These are phyloP conservation scores for Sergeia podlipaevii DNA, from an alignment of 208 protist species.

Conservation along the genomic window DNA sequence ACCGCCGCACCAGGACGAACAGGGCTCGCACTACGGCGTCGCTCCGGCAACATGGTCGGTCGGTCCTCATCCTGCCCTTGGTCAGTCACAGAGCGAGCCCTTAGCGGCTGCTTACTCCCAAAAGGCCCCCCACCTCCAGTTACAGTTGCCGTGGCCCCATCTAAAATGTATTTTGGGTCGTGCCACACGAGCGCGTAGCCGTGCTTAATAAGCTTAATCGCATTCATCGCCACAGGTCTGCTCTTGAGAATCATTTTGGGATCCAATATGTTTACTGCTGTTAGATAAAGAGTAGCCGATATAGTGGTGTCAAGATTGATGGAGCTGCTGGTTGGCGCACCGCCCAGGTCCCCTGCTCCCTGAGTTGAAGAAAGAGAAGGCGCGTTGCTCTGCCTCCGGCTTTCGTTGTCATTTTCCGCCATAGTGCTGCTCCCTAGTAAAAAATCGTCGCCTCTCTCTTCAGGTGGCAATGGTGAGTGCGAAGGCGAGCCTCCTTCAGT, in stretches of 20 bases:
- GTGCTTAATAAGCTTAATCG: slow-evolving; percentile 61
- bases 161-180: slow-evolving; percentile 26
- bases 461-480: slow-evolving; percentile 20
- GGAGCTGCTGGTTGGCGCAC: slow-evolving; percentile 11
- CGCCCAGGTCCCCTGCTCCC: too few relatives aligned
- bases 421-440: neutral
- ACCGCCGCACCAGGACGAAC: too few relatives aligned
- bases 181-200: slow-evolving; percentile 71
- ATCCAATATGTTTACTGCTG: slow-evolving; percentile 70
- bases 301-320: slow-evolving; percentile 56
- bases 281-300: slow-evolving; percentile 47
- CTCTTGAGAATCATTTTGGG: slow-evolving; percentile 48
- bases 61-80: neutral
- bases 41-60: neutral
- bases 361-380: neutral
- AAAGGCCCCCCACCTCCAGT: neutral
- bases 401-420: too few relatives aligned
- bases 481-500: slow-evolving; percentile 22
- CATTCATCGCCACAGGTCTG: slow-evolving; percentile 47
- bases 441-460: neutral
- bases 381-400: too few relatives aligned
- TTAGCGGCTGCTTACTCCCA: neutral
- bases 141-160: slow-evolving; percentile 3
- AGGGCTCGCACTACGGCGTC: neutral
- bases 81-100: neutral